These are phyloP conservation scores for Zygoascus hellenicus DNA, from an alignment of 1,139 yeast species.

Conservation along the genomic window DNA sequence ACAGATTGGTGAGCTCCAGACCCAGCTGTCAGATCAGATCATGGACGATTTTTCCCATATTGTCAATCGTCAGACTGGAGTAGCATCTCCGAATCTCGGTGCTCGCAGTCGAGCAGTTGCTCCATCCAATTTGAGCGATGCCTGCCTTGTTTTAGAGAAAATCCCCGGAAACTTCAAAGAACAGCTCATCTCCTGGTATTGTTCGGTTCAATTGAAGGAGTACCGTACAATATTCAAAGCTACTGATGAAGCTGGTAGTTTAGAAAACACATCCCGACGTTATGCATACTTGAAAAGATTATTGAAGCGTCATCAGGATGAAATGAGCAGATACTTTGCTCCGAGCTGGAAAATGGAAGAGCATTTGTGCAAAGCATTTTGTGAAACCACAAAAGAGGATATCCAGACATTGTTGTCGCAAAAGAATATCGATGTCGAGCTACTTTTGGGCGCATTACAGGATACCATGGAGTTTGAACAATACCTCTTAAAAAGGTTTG, in stretches of 20 bases:
- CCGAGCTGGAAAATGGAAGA: conserved; percentile 63
- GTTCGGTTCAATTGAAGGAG: conserved; percentile 64
- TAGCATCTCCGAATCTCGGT: conserved; percentile 13
- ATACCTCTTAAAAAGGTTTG: conserved; percentile 55
- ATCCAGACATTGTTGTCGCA: conserved; percentile 43
- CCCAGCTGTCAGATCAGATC: conserved; percentile 63
- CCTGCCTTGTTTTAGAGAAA: conserved; percentile 67
- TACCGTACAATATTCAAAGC: conserved; percentile 67
- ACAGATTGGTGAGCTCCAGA: conserved; percentile 57
- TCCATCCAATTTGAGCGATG: conserved; percentile 41
- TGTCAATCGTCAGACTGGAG: conserved; percentile 29
- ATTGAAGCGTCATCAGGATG: conserved; percentile 52
- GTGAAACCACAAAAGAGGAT: conserved; percentile 65
- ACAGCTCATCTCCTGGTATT: conserved; percentile 68
- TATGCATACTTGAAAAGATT: conserved; percentile 76
- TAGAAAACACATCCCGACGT: conserved; percentile 78
- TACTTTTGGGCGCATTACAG: conserved; percentile 54
- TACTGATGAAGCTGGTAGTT: conserved; percentile 87
- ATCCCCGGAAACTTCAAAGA: conserved; percentile 57
- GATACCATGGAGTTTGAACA: conserved; percentile 76
- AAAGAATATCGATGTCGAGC: conserved; percentile 45
- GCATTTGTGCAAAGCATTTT: conserved; percentile 56
- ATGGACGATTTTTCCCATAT: conserved; percentile 64
- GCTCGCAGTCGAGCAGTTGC: conserved; percentile 29
- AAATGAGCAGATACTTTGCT: conserved; percentile 56